Evolutionary conservation across 768 basidiomycete species (phyloP).

Genomic region (Kwoniella europaea): DNA sequence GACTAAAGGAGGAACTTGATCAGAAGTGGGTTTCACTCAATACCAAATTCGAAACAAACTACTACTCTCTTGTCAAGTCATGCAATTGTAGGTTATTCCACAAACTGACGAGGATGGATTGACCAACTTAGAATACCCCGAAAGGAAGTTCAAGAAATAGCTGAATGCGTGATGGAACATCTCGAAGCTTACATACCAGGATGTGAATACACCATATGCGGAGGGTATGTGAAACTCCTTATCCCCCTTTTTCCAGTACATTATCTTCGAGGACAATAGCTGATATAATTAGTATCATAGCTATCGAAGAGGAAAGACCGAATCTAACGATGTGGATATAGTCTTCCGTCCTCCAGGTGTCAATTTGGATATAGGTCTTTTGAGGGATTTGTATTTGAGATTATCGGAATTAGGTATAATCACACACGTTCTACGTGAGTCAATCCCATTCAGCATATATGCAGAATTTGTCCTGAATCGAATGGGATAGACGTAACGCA

Average conservation of each 20-base stretch:
- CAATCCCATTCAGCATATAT: background rate
- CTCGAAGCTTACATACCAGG: conserved; percentile 69
- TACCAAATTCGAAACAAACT: too few species aligned
- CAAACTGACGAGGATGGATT: background rate
- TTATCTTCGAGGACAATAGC: background rate
- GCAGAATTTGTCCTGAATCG: conserved; percentile 54
- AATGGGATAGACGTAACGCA: conserved; percentile 64
- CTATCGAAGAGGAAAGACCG: conserved; percentile 79
- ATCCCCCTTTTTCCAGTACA: background rate
- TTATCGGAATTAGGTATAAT: conserved; percentile 63
- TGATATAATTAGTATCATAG: conserved; percentile 58
- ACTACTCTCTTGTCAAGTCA: background rate
- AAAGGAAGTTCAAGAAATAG: conserved; percentile 77
- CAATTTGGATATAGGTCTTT: conserved; percentile 67
- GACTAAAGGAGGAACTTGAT: conserved; percentile 54
- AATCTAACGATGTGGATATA: conserved; percentile 87
- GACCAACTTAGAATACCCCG: conserved; percentile 67
- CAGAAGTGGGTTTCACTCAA: conserved; percentile 38
- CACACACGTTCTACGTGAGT: conserved; percentile 82
- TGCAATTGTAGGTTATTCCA: background rate
- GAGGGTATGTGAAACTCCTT: conserved; percentile 68
- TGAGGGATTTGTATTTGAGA: conserved; percentile 65
- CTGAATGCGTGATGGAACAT: conserved; percentile 70
- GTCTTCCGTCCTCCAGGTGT: conserved; percentile 74
- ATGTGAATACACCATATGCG: conserved; percentile 75